A percentile compares a stretch with the other conserved stretches of the same genome.
Evolutionary conservation across 2,329 filamentous ascomycete genomes (phyloP).

Genomic region (Colletotrichum tanaceti): DNA sequence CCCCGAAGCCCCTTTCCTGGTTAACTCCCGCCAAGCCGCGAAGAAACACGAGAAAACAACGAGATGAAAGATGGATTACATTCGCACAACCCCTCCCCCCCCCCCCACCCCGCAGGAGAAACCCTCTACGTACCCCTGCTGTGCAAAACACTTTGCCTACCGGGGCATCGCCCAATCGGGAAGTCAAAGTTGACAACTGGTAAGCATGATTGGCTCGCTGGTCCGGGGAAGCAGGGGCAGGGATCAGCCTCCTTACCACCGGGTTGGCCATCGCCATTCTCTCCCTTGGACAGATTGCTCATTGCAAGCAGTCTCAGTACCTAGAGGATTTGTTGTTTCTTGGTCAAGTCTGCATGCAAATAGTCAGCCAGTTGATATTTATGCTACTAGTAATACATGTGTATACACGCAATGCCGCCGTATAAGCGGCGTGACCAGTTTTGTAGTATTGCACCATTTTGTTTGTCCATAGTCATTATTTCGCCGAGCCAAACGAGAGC

Average conservation of each 20-base stretch:
- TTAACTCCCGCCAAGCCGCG: constrained; percentile 11
- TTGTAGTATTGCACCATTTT: background rate
- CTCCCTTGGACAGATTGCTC: background rate
- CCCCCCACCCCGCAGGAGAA: background rate
- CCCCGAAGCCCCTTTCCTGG: background rate
- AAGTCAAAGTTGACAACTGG: background rate
- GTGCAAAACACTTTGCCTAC: background rate
- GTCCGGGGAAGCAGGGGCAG: background rate
- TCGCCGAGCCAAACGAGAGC: background rate
- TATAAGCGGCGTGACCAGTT: background rate
- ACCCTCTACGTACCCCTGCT: background rate
- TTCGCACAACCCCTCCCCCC: background rate
- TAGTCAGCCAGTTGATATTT: constrained; percentile 16
- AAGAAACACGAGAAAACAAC: background rate
- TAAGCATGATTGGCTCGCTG: background rate
- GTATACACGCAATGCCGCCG: constrained; percentile 7
- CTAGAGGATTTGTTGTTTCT: constrained; percentile 21
- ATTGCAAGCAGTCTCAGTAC: background rate
- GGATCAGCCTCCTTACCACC: background rate
- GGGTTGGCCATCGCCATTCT: too few relatives aligned
- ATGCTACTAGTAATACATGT: constrained; percentile 9
- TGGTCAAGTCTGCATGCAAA: constrained; percentile 7
- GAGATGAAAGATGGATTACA: too few relatives aligned
- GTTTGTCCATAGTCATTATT: background rate
- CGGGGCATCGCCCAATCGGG: background rate